Percentiles rank a stretch among this genome's conserved stretches.
Evolutionary conservation across 768 basidiomycete genomes (phyloP).

Genomic region (Pleurotus giganteus): DNA sequence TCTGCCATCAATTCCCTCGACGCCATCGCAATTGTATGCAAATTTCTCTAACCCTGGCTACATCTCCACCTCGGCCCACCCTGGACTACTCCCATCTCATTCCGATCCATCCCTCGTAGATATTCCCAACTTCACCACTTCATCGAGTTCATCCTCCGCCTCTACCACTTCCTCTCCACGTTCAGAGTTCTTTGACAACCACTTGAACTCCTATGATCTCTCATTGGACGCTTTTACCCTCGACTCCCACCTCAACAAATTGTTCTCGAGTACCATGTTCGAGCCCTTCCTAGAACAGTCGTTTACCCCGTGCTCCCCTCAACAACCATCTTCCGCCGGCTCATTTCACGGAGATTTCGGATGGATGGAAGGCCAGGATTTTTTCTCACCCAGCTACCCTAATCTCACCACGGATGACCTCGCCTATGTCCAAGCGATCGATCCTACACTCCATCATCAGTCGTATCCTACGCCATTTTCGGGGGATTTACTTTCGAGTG

Average conservation of each 20-base stretch:
- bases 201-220: constrained; percentile 28
- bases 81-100: neutral
- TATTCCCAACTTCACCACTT: constrained; percentile 23
- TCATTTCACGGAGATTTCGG: constrained; percentile 26
- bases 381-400: constrained; percentile 26
- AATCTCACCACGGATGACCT: constrained; percentile 17
- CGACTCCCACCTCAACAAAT: constrained; percentile 28
- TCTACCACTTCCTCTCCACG: constrained; percentile 38
- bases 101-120: neutral
- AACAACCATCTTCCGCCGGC: constrained; percentile 11
- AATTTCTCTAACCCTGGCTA: constrained; percentile 20
- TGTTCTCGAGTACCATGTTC: constrained; percentile 33
- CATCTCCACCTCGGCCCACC: neutral
- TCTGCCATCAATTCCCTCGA: constrained; percentile 24
- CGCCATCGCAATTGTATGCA: constrained; percentile 39
- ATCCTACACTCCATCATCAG: constrained; percentile 3
- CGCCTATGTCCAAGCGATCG: constrained; percentile 9
- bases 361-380: constrained; percentile 35
- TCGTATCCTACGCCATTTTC: constrained; percentile 7
- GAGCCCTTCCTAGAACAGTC: constrained; percentile 36
- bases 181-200: constrained; percentile 35
- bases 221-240: constrained; percentile 28
- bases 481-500: neutral
- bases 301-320: constrained; percentile 29
- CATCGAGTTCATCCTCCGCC: constrained; percentile 32